These are phyloP conservation scores for Plasmodium cynomolgi DNA, from an alignment of 169 alveolate species.

Conservation along the genomic window DNA sequence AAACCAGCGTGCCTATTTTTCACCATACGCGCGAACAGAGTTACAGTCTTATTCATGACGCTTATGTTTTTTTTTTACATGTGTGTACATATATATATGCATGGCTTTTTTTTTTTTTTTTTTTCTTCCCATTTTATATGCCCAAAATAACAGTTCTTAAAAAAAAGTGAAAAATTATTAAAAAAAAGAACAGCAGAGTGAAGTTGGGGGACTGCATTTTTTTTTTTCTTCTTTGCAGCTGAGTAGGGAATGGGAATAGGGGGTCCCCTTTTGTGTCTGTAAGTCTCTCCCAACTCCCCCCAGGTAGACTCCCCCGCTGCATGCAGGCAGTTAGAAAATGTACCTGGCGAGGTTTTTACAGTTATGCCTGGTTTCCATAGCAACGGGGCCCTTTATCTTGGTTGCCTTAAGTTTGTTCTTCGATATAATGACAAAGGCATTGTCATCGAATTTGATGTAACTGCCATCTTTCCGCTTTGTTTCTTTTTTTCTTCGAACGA, in stretches of 20 bases:
- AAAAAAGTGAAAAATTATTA: not conserved
- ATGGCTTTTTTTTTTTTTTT: not conserved
- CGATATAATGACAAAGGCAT: slow-evolving; percentile 84
- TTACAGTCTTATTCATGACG: not conserved
- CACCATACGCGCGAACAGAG: not conserved
- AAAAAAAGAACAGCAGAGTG: not conserved
- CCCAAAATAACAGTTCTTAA: not conserved
- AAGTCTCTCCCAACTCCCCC: not conserved
- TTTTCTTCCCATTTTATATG: not conserved
- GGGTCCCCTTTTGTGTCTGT: not conserved
- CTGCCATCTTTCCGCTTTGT: slow-evolving; percentile 85
- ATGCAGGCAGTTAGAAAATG: slow-evolving; percentile 70
- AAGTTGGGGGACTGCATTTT: not conserved
- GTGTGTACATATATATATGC: not conserved
- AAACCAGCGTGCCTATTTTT: not conserved
- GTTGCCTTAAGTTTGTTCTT: slow-evolving; percentile 84
- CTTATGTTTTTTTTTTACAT: not conserved
- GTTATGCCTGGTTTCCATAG: slow-evolving; percentile 85
- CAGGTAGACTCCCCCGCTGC: not conserved
- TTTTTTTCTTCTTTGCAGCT: not conserved
- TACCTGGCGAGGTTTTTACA: slow-evolving; percentile 81
- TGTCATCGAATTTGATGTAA: slow-evolving; percentile 86
- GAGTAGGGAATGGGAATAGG: not conserved
- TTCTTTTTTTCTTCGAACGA: slow-evolving; percentile 84
- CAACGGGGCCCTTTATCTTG: slow-evolving; percentile 85